These are phyloP conservation scores for Xylaria hypoxylon DNA, from an alignment of 2,329 filamentous ascomycete species.

Conservation along the genomic window DNA sequence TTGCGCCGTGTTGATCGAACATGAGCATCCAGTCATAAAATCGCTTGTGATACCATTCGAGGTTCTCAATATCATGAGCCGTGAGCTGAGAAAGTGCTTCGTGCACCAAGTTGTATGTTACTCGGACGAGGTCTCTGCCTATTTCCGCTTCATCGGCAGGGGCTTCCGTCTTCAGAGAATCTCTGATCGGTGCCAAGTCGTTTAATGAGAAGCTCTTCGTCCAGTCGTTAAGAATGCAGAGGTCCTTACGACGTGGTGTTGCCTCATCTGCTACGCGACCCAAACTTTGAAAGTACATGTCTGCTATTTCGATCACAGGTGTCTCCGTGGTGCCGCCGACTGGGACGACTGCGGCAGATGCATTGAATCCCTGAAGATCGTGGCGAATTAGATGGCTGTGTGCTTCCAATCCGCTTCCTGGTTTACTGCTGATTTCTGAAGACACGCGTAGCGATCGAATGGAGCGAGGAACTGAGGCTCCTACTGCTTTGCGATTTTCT, in stretches of 20 bases:
- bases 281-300: slow-evolving; percentile 25
- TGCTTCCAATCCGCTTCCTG: slow-evolving; percentile 24
- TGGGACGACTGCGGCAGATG: slow-evolving; percentile 5
- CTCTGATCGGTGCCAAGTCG: not conserved
- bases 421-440: slow-evolving; percentile 26
- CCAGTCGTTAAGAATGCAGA: slow-evolving; percentile 24
- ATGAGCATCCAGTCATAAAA: slow-evolving; percentile 29
- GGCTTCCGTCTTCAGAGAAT: slow-evolving; percentile 12
- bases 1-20: slow-evolving; percentile 5
- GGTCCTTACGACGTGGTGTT: slow-evolving; percentile 6
- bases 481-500: slow-evolving; percentile 22
- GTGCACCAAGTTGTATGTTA: slow-evolving; percentile 25
- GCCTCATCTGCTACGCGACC: slow-evolving; percentile 13
- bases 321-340: not conserved
- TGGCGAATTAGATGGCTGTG: slow-evolving; percentile 28
- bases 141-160: slow-evolving; percentile 4
- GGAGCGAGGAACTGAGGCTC: slow-evolving; percentile 33
- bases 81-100: slow-evolving; percentile 23
- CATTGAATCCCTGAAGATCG: slow-evolving; percentile 25
- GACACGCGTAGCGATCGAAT: slow-evolving; percentile 35
- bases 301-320: slow-evolving; percentile 29
- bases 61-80: slow-evolving; percentile 9
- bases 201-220: slow-evolving; percentile 13
- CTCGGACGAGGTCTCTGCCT: slow-evolving; percentile 19
- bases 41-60: slow-evolving; percentile 27